Base-by-base conservation (phyloP, 768 basidiomycete genomes). In the Kwoniella europaea region DNA sequence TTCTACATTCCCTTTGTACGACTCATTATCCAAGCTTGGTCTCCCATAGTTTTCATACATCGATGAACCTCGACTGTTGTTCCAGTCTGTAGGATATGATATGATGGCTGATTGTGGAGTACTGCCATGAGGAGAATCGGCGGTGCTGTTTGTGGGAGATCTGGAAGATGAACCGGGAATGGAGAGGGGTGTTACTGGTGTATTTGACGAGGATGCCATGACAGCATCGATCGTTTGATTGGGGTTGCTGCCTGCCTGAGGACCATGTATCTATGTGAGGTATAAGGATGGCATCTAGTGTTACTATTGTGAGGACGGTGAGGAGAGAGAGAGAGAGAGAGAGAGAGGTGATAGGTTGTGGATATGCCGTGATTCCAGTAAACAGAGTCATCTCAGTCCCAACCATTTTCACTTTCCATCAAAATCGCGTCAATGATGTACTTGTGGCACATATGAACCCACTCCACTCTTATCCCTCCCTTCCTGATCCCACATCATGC, bases 61-160 rank as follows among this genome's bases (percentile, higher is more conserved):
- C 24, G 67, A 68, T n/a, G 57, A 55, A 6, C 63, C 42, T 63
- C 65, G 42, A 42, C 72, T 72, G 53, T 27, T 65, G 60, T 46
- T 65, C 75, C 75, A 76, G 29, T 69, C 64, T 4, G 62, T 55
- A 16, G 72, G 75, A n/a, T 73, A 56, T 10, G 60, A 29, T 12
- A 76, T 76, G 52, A 76, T 73, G 22, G 75, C 72, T 24, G 75
- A 76, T 58, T 68, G 60, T 22, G 75, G 75, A 4, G 69, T 76
- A 58, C 68, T 54, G 46, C 44, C 68, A 46, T 70, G 29, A 50
- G 63, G 50, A 64, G 68, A 64, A 15, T 20, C 20, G 22, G 55
- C 18, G 22, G 44, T 42, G 63, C 41, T 65, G 56, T 50, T n/a
- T 50, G 56, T 67, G 22, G 68, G 60, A n/a, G 68, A 64, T 57